Base-by-base conservation (phyloP, 805 yeast species). In the Myxozyma vanderwaltii region DNA sequence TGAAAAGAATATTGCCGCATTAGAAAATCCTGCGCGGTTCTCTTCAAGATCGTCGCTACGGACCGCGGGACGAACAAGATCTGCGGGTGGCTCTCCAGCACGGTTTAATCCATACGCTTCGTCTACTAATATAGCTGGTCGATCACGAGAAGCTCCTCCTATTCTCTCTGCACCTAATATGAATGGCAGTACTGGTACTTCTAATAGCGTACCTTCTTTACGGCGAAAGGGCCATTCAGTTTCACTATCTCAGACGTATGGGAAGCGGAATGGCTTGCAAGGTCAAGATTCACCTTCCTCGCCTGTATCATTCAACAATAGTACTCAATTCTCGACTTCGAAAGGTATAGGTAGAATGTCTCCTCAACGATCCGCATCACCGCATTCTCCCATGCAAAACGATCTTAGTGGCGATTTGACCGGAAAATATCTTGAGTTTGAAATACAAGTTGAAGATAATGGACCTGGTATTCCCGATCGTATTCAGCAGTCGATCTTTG, bases 401-500 rank as follows among this genome's bases (percentile, higher is more conserved):
- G 36, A 17, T 24, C 38, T 49, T 10, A 45, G 47, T 5, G 60
- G 48, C 23, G 64, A 52, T 64, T 58, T 65, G 36, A 73, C 45
- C 77, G 79, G 3, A 76, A 76, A 62, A 69, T 75, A 13, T 83
- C 88, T 86, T n/a, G 86, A 79, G 1, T 70, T 86, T 33, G 85
- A 85, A 63, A 82, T 91, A 51, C 83, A 84, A 58, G 97, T 92
- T 12, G 80, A 79, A 38, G 99, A 92, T 71, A 89, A 96, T 0
- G 98, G 99, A 2, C 91, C 97, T 0, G 99, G 99, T 60, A 91
- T 92, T 54, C 95, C 89, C 41, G 84, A 86, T 13, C 83, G 86
- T 1, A 73, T 91, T 55, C 97, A 89, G 69, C 84, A 84, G 45
- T 84, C 87, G 61, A 95, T 92, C 0, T 92, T 92, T 72, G 97